Evolutionary conservation across 768 basidiomycete species (phyloP).

Genomic region (Bullera alba): DNA sequence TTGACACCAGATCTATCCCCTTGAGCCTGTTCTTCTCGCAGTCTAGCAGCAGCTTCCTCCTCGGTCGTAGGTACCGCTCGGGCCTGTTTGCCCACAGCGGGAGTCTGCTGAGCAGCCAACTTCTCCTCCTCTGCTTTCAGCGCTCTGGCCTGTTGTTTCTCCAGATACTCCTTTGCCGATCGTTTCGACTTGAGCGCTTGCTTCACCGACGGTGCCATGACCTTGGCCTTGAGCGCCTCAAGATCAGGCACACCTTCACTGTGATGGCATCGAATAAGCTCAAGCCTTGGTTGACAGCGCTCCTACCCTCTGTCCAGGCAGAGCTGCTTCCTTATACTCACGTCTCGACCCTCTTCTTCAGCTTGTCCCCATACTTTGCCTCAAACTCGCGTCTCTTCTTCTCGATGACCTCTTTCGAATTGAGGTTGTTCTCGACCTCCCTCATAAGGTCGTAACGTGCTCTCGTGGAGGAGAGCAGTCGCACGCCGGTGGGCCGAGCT

Average conservation of each 20-base stretch:
- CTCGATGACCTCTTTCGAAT: conserved; percentile 40
- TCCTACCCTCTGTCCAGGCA: neutral
- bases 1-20: conserved; percentile 44
- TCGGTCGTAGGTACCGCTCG: neutral
- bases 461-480: conserved; percentile 8
- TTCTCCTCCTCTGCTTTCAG: neutral
- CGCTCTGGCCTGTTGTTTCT: neutral
- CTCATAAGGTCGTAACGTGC: conserved; percentile 12
- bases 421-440: conserved; percentile 29
- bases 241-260: conserved; percentile 49
- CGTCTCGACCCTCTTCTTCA: conserved; percentile 60
- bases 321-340: conserved; percentile 48
- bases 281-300: neutral
- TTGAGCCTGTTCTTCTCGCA: conserved; percentile 20
- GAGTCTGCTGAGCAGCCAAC: neutral
- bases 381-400: conserved; percentile 32
- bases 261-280: neutral
- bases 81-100: too few species aligned
- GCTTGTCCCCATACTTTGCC: conserved; percentile 59
- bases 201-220: conserved; percentile 23
- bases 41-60: conserved; percentile 1
- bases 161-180: conserved; percentile 2
- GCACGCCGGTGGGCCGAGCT: neutral
- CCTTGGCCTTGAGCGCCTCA: conserved; percentile 47
- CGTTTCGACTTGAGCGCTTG: conserved; percentile 13